Evolutionary conservation across 2,329 filamentous ascomycete genomes (phyloP).

Genomic region (Claviceps purpurea): DNA sequence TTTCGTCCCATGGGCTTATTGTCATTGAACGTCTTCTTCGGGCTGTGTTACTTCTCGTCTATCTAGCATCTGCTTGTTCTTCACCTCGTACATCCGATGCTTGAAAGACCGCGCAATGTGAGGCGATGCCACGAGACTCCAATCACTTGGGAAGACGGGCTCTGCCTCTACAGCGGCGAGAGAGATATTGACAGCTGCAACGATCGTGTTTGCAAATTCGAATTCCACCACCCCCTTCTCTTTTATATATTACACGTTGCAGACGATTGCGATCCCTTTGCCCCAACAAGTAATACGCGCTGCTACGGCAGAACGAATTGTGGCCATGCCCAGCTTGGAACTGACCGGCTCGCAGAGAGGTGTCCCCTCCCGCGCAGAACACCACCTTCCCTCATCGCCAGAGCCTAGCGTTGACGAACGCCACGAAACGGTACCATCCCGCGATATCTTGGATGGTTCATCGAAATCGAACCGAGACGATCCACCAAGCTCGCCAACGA

Average conservation of each 20-base stretch:
- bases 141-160: background rate
- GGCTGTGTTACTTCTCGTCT: background rate
- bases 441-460: constrained; percentile 31
- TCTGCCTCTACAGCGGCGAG: background rate
- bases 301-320: constrained; percentile 1
- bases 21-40: background rate
- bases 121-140: background rate
- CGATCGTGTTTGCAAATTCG: background rate
- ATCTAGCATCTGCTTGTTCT: background rate
- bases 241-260: background rate
- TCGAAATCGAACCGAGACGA: constrained; percentile 39
- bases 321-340: constrained; percentile 12
- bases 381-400: constrained; percentile 23
- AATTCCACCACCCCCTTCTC: background rate
- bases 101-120: background rate
- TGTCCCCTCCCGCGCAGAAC: constrained; percentile 13
- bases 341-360: constrained; percentile 20
- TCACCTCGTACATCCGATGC: background rate
- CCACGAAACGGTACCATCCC: constrained; percentile 14
- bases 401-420: constrained; percentile 32
- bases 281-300: background rate
- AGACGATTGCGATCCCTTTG: background rate
- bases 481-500: constrained; percentile 31
- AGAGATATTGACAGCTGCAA: background rate
- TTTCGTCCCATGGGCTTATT: background rate